Evolutionary conservation across 108 stramenopile genomes (phyloP), one percentile per base, ranked within the genome.

Genomic region (Skeletonema costatum): DNA sequence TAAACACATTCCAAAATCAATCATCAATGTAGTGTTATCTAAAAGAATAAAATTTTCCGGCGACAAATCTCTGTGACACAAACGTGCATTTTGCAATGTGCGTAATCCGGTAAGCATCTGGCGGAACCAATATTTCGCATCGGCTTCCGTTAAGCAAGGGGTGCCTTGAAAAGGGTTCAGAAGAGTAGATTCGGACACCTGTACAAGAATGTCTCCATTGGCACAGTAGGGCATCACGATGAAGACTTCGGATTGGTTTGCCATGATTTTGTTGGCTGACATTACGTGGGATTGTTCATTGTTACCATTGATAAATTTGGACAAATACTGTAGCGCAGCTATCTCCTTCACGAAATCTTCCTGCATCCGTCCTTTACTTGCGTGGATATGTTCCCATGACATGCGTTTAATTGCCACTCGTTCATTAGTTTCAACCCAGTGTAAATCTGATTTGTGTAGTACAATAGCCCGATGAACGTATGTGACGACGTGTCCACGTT

Each of bases 1-100:
- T 60, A 93, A 75, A 69, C 90, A 91, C 93, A 93, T 93, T 32
- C 93, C 93, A 61, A 93, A 84, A 76, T 93, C 93, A 60, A 93
- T 91, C 16, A 93, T 78, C 10, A 93, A 61, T 11, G 88, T 80
- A 6, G 9, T 87, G 46, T 87, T 85, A 56, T 91, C 84, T 25
- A 90, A 56, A 51, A 93, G 79, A 16, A 81, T 62, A 14, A 76
- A 66, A 71, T 93, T 93, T 78, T 93, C 93, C 2, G 91, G 80
- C 7, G 89, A 90, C 74, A 93, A 81, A 58, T 93, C 93, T 59
- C 88, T 77, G 75, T 93, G 93, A 65, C 89, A 90, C 13, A 93
- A 81, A 36, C 83, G 88, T 66, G 78, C 76, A 4, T 66, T 64
- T 60, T 93, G 93, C 42, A 93, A 67, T 60, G 89, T 86, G 46